Base-by-base conservation (phyloP, 495 filamentous ascomycete species). In the Aspergillus carlsbadensis region DNA sequence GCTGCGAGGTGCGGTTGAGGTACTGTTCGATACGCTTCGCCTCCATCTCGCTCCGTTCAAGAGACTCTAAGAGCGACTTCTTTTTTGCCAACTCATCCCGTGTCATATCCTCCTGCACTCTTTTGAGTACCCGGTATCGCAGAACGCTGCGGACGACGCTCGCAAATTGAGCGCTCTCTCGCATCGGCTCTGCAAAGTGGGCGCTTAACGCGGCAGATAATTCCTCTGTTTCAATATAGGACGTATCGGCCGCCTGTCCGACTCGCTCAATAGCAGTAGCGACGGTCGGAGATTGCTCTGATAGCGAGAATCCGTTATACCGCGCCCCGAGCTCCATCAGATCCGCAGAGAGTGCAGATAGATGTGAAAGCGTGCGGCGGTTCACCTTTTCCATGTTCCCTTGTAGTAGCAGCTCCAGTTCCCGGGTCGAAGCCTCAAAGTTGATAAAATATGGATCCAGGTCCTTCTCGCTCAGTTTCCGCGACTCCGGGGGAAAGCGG, bases 321-420 rank as follows among this genome's bases (percentile, higher is more conserved):
- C 91, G 80, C 14, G 91, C 93, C 24, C 94, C 94, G 3, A 98
- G 80, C 62, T 98, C 94, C 56, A 90, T 89, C 36, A 98, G 81
- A 65, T 98, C 94, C 1, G 90, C 81, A n/a, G 87, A 89, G 41
- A 96, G 72, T 2, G 86, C 82, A 11, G 88, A 87, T 2, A 96
- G 68, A 62, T 98, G 94, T 35, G 84, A 87, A 5, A 98, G 70
- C 10, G 91, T 96, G 18, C 95, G 81, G 18, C 92, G 85, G 64
- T 97, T 98, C 37, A 96, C 92, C 65, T 92, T 96, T 64, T 98
- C 94, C 65, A 98, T 94, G 22, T 89, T 91, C 0, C 95, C 94
- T 63, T 88, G 91, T 5, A 98, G 76, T 0, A 96, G 80, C 11
- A 84, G 69, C 66, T 98, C 94, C 10, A 97, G 80, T 55, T 96